phyloP scores from a whole-genome alignment of 1,139 yeast species.

The Candida freyschussii region DNA sequence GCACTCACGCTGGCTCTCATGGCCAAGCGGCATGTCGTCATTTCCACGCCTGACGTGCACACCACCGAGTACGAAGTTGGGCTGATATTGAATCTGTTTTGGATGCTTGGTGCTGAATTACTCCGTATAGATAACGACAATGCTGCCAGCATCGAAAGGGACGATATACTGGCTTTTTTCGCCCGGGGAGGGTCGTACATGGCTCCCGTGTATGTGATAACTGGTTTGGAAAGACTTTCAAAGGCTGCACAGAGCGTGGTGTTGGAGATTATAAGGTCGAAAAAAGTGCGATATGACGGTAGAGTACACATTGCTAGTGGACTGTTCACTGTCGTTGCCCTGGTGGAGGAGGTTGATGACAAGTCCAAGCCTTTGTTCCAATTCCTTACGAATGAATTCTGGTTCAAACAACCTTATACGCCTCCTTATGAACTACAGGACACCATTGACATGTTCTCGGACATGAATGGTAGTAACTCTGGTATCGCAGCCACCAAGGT shows the following conservation, averaged over 20 bases:
- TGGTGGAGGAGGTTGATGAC: background rate
- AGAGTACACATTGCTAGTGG: conserved; percentile 4
- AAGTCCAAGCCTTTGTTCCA: conserved; percentile 12
- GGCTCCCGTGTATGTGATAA: conserved; percentile 20
- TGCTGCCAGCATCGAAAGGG: background rate
- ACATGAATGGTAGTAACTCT: background rate
- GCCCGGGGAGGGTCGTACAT: conserved; percentile 2
- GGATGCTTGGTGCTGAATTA: conserved; percentile 7
- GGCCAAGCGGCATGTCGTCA: conserved; percentile 26
- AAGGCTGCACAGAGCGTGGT: conserved; percentile 12
- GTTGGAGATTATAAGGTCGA: conserved; percentile 18
- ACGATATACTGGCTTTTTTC: conserved; percentile 4
- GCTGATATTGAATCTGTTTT: conserved; percentile 15
- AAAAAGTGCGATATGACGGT: conserved; percentile 1
- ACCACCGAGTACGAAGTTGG: conserved; percentile 18
- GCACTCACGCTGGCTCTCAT: conserved; percentile 23
- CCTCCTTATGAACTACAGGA: conserved; percentile 6
- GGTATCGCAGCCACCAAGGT: conserved; percentile 1
- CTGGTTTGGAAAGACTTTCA: conserved; percentile 25
- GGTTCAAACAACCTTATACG: conserved; percentile 29
- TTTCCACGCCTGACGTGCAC: conserved; percentile 19
- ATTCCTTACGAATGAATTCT: conserved; percentile 24
- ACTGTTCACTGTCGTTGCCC: conserved; percentile 11
- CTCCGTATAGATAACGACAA: conserved; percentile 1
- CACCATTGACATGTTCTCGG: conserved; percentile 1